Percentiles rank a stretch among this genome's conserved stretches.
Evolutionary conservation across 164 flowering plant genomes (phyloP).

Genomic region (Aristolochia contorta): DNA sequence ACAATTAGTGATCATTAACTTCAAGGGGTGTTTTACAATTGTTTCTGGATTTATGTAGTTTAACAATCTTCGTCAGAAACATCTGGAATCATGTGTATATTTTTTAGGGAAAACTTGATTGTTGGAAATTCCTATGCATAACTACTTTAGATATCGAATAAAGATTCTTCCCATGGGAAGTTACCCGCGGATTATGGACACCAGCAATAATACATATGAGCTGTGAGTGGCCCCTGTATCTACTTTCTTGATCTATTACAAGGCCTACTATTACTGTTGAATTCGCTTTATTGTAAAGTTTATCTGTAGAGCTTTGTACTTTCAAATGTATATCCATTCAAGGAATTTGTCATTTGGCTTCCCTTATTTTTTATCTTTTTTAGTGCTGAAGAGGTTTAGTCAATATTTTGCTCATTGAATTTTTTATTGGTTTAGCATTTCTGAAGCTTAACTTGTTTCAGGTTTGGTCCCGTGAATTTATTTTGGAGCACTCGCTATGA

Average conservation of each 20-base stretch:
- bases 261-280: background rate
- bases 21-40: too few relatives aligned
- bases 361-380: background rate
- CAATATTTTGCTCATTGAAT: too few relatives aligned
- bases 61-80: too few relatives aligned
- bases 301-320: background rate
- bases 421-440: too few relatives aligned
- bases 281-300: background rate
- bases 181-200: conserved; percentile 92
- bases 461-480: conserved; percentile 97
- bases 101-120: too few relatives aligned
- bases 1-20: too few relatives aligned
- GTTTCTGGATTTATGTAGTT: too few relatives aligned
- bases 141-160: conserved; percentile 58
- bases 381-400: background rate
- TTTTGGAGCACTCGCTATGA: conserved; percentile 99
- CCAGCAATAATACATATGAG: conserved; percentile 72
- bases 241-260: background rate
- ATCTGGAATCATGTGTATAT: too few relatives aligned
- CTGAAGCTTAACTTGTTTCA: conserved; percentile 13
- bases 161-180: conserved; percentile 96
- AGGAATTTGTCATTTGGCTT: background rate
- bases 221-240: conserved; percentile 45
- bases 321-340: background rate
- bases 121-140: conserved; percentile 24